Conservation (phyloP, 148 eudicot genomes). For the Bassia scoparia region DNA sequence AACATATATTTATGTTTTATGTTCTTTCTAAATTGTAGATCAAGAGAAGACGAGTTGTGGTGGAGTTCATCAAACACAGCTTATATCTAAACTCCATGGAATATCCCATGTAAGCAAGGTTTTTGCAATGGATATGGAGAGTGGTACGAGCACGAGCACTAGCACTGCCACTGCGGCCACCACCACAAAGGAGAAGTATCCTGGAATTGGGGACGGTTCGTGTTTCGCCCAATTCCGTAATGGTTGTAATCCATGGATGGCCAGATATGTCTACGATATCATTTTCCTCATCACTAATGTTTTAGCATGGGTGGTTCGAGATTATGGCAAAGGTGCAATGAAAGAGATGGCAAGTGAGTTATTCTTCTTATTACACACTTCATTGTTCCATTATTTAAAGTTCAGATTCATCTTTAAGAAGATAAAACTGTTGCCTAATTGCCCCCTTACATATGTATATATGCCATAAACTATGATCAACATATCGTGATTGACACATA, state of each 20-base stretch:
- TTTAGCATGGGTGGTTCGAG: constrained; percentile 84
- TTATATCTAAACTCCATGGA: neutral
- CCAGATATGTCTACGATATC: constrained; percentile 75
- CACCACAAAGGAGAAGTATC: constrained; percentile 39
- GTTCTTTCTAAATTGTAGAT: constrained; percentile 18
- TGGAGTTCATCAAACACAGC: neutral
- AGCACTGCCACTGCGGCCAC: neutral
- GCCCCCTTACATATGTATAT: neutral
- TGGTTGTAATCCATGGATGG: constrained; percentile 92
- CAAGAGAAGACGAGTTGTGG: constrained; percentile 28
- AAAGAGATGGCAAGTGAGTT: constrained; percentile 57
- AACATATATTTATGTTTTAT: neutral
- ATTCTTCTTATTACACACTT: neutral
- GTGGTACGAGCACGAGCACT: constrained; percentile 30
- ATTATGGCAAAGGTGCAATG: constrained; percentile 56
- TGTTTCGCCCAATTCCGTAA: constrained; percentile 63
- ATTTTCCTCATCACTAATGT: constrained; percentile 70
- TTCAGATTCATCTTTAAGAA: neutral
- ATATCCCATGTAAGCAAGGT: constrained; percentile 6
- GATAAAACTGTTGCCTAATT: too few relatives aligned
- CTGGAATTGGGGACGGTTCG: constrained; percentile 48
- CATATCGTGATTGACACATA: too few relatives aligned
- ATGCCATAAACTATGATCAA: neutral
- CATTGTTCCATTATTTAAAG: neutral
- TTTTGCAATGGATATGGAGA: constrained; percentile 38